Evolutionary conservation across 805 yeast genomes (phyloP).

Genomic region (Lipomyces lipofer): DNA sequence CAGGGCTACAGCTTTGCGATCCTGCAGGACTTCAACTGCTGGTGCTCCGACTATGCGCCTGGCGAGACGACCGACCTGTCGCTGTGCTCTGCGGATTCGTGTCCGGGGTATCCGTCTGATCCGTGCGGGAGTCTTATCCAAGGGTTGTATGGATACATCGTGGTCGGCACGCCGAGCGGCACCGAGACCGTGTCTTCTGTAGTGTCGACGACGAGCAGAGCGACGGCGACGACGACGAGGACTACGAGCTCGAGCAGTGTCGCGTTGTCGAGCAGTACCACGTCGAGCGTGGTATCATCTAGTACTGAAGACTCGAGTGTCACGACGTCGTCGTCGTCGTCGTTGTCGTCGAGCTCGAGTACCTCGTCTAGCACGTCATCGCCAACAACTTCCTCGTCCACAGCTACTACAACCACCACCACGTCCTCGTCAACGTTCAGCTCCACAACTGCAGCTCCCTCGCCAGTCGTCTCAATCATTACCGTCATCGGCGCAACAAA

Average conservation of each 20-base stretch:
- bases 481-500: constrained; percentile 35
- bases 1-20: constrained; percentile 51
- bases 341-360: background rate
- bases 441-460: constrained; percentile 30
- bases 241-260: background rate
- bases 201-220: constrained; percentile 8
- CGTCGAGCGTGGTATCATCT: constrained; percentile 25
- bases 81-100: constrained; percentile 40
- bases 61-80: constrained; percentile 41
- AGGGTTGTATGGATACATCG: constrained; percentile 57
- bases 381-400: background rate
- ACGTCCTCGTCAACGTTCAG: constrained; percentile 1
- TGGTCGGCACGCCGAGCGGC: constrained; percentile 42
- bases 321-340: background rate
- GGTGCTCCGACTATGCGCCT: constrained; percentile 62
- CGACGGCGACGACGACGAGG: background rate
- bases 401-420: constrained; percentile 6
- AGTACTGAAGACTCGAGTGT: constrained; percentile 26
- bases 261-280: background rate
- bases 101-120: constrained; percentile 51
- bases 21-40: constrained; percentile 53
- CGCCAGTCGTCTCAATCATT: constrained; percentile 31
- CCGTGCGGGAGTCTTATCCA: constrained; percentile 46
- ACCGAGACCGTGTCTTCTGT: constrained; percentile 33
- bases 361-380: constrained; percentile 11